Evolutionary conservation across 768 basidiomycete genomes (phyloP).

Genomic region (Russula earlei): DNA sequence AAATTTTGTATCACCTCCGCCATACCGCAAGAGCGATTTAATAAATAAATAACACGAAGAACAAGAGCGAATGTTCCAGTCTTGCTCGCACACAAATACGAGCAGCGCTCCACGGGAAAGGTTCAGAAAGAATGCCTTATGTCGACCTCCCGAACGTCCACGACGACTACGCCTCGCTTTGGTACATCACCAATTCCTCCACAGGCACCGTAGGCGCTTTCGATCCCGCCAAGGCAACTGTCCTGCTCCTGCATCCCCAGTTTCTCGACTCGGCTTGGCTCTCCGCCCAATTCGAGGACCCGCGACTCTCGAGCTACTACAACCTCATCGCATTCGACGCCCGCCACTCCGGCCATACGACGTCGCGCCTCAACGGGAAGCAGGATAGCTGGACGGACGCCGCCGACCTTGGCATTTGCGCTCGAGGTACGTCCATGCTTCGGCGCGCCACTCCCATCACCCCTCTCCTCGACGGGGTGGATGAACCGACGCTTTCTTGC

Average conservation of each 20-base stretch:
- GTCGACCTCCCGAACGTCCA: slow-evolving; percentile 16
- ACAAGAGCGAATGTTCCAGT: neutral
- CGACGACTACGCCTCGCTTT: slow-evolving; percentile 22
- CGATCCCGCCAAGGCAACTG: slow-evolving; percentile 22
- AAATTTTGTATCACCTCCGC: too few species aligned
- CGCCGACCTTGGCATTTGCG: slow-evolving; percentile 24
- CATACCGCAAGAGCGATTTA: too few species aligned
- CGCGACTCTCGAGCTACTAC: slow-evolving; percentile 19
- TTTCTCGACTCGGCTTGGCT: slow-evolving; percentile 25
- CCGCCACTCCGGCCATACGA: slow-evolving; percentile 20
- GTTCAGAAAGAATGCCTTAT: slow-evolving; percentile 13
- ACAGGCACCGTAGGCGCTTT: slow-evolving; percentile 21
- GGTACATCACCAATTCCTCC: slow-evolving; percentile 24
- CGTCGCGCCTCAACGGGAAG: slow-evolving; percentile 12
- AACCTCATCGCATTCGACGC: slow-evolving; percentile 25
- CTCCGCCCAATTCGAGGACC: slow-evolving; percentile 23
- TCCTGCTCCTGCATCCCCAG: slow-evolving; percentile 23
- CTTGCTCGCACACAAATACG: neutral
- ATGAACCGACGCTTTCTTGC: neutral
- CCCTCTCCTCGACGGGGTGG: neutral
- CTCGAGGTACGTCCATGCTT: slow-evolving; percentile 8
- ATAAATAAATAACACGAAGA: too few species aligned
- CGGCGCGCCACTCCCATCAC: neutral
- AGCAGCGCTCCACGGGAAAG: too few species aligned
- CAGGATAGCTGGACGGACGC: slow-evolving; percentile 26